phyloP scores from a whole-genome alignment of 352 stramenopile species.

The Albugo laibachii region DNA sequence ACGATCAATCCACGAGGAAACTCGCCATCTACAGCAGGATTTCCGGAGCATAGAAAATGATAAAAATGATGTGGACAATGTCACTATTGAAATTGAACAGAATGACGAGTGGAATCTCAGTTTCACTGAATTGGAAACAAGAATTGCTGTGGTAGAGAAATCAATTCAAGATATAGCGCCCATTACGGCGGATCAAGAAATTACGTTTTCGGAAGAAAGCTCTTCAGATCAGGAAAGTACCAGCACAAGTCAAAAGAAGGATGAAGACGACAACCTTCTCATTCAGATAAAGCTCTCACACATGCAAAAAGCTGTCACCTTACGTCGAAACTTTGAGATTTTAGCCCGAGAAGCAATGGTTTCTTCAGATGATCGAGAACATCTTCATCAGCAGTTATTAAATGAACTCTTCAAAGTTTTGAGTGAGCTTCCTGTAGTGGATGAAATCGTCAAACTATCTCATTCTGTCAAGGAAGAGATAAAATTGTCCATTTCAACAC shows the following conservation, averaged over 20 bases:
- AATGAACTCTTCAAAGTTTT: no score
- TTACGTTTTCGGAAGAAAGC: no score
- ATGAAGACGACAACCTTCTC: background rate
- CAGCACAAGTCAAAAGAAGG: background rate
- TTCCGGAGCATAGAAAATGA: background rate
- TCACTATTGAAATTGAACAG: background rate
- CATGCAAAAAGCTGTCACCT: background rate
- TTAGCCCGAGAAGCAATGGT: background rate
- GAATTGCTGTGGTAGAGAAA: background rate
- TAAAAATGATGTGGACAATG: background rate
- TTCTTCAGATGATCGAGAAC: background rate
- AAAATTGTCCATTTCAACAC: no score
- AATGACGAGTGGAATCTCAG: background rate
- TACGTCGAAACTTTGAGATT: background rate
- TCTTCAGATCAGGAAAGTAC: no score
- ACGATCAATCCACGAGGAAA: background rate
- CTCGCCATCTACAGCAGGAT: background rate
- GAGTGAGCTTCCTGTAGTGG: no score
- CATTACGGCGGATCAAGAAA: no score
- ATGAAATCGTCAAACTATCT: no score
- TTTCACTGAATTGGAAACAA: background rate
- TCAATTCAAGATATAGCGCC: no score
- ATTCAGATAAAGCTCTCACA: background rate
- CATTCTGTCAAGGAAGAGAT: no score
- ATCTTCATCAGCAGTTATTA: background rate